These are phyloP conservation scores for Ogataea dorogensis DNA, from an alignment of 805 yeast species.

Conservation along the genomic window DNA sequence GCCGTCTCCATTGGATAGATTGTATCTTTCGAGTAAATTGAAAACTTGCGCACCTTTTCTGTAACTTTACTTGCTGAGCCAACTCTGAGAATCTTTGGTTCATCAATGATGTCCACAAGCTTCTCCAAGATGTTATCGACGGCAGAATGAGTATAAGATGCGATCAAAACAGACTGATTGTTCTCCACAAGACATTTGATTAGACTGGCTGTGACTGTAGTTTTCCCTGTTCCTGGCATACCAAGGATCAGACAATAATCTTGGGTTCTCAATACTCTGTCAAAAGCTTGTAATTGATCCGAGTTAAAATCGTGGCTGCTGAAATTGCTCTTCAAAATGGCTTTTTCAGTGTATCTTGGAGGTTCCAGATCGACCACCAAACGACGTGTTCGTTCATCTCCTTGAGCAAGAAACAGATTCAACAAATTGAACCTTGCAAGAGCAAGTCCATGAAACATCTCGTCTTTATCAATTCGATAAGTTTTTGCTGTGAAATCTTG, in stretches of 20 bases:
- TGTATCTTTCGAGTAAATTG: slow-evolving; percentile 42
- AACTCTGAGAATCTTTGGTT: slow-evolving; percentile 57
- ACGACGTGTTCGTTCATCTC: slow-evolving; percentile 43
- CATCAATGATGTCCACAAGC: slow-evolving; percentile 42
- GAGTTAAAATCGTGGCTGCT: slow-evolving; percentile 46
- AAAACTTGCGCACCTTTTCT: slow-evolving; percentile 52
- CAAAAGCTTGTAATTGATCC: slow-evolving; percentile 72
- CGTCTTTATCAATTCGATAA: slow-evolving; percentile 80
- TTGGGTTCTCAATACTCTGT: slow-evolving; percentile 57
- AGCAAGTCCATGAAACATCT: slow-evolving; percentile 69
- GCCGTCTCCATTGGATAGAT: slow-evolving; percentile 31
- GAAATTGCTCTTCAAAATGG: slow-evolving; percentile 24
- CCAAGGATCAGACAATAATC: slow-evolving; percentile 86
- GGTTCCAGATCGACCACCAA: slow-evolving; percentile 52
- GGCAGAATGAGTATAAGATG: slow-evolving; percentile 93
- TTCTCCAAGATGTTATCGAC: slow-evolving; percentile 89
- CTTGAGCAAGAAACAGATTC: slow-evolving; percentile 54
- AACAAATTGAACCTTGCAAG: slow-evolving; percentile 74
- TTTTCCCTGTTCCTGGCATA: slow-evolving; percentile 98
- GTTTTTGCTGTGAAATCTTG: slow-evolving; percentile 15
- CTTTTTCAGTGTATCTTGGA: slow-evolving; percentile 41
- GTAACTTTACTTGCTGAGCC: slow-evolving; percentile 65
- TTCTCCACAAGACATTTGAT: slow-evolving; percentile 58
- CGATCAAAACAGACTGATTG: slow-evolving; percentile 67
- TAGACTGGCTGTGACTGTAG: slow-evolving; percentile 81